A percentile compares a stretch with the other conserved stretches of the same genome.
phyloP scores from a whole-genome alignment of 371 early-diverging fungal genomes.

The Mortierella sp. region DNA sequence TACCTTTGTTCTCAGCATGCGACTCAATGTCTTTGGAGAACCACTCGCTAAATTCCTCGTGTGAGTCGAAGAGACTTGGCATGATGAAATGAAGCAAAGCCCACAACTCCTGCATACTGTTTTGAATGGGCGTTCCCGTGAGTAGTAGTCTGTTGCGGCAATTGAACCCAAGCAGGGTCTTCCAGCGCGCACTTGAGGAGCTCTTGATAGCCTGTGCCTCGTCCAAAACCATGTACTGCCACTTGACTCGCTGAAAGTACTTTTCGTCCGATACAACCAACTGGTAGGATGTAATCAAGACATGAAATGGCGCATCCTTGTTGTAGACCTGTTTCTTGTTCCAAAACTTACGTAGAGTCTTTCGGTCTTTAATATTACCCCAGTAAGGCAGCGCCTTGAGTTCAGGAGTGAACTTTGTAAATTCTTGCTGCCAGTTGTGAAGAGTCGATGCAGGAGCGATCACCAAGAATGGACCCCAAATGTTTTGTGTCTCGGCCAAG shows the following conservation, averaged over 20 bases:
- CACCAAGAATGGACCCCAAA: slow-evolving; percentile 97
- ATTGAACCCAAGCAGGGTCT: slow-evolving; percentile 92
- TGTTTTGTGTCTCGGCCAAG: slow-evolving; percentile 87
- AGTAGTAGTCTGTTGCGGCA: slow-evolving; percentile 93
- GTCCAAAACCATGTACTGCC: slow-evolving; percentile 99
- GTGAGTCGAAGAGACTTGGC: slow-evolving; percentile 97
- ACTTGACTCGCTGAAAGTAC: slow-evolving; percentile 91
- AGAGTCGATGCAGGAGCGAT: slow-evolving; percentile 97
- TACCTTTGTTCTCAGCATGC: slow-evolving; percentile 88
- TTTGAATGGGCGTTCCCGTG: slow-evolving; percentile 98
- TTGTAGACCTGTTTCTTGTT: slow-evolving; percentile 80
- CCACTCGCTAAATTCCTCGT: slow-evolving; percentile 96
- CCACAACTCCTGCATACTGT: slow-evolving; percentile 98
- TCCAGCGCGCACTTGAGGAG: slow-evolving; percentile 91
- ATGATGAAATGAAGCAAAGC: slow-evolving; percentile 98
- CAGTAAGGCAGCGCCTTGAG: slow-evolving; percentile 94
- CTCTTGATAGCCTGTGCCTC: slow-evolving; percentile 99
- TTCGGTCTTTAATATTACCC: slow-evolving; percentile 93
- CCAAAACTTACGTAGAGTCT: slow-evolving; percentile 88
- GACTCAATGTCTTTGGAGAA: slow-evolving; percentile 96
- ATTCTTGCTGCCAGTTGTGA: slow-evolving; percentile 98
- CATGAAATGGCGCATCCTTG: slow-evolving; percentile 91
- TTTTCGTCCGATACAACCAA: slow-evolving; percentile 89
- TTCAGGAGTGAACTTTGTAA: slow-evolving; percentile 90
- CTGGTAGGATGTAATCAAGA: slow-evolving; percentile 96